Evolutionary conservation across 495 filamentous ascomycete species (phyloP), one percentile per base, ranked within the genome.

Genomic region (Rhypophila decipiens): DNA sequence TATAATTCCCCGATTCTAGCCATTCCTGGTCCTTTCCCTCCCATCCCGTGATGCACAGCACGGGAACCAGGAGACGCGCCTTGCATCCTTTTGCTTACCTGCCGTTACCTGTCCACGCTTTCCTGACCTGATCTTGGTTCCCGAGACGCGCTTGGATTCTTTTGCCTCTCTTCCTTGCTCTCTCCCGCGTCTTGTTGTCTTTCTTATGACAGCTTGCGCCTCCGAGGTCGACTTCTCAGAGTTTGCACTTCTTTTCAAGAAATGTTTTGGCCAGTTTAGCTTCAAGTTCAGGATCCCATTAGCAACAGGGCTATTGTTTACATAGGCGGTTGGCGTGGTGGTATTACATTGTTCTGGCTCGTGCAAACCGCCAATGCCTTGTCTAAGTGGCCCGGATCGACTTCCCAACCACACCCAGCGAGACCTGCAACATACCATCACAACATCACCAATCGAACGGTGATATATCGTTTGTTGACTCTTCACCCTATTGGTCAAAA

Each of bases 61-160:
- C 53, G 37, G 48, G 42, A 48, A 29, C 48, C 24, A 35, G 39
- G 56, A 61, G 52, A 52, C 52, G 58, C 56, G 52, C 37, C 48
- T 43, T 12, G 13, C 19, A 10, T 51, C 37, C 31, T 29, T 36
- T 51, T 58, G 45, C 50, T 50, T 53, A 40, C 37, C 20, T 38
- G 17, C 8, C 18, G 37, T 39, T 44, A 11, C 7, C 15, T 3
- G 36, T 18, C 36, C 15, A 8, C 15, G 36, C 9, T 38, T 10
- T 17, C 36, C 36, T 2, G 8, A 13, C 8, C 29, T 33, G 8
- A 7, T 33, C 8, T 33, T 13, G 8, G 8, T 13, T 33, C 13
- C 29, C 29, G 13, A 13, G 29, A 37, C 27, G 27, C 27, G 27
- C 27, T 13, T 13, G 13, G 7, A 31, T 31, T 13, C 27, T 31